Base-by-base conservation (phyloP, 306 rosid genomes). In the Benincasa hispida region DNA sequence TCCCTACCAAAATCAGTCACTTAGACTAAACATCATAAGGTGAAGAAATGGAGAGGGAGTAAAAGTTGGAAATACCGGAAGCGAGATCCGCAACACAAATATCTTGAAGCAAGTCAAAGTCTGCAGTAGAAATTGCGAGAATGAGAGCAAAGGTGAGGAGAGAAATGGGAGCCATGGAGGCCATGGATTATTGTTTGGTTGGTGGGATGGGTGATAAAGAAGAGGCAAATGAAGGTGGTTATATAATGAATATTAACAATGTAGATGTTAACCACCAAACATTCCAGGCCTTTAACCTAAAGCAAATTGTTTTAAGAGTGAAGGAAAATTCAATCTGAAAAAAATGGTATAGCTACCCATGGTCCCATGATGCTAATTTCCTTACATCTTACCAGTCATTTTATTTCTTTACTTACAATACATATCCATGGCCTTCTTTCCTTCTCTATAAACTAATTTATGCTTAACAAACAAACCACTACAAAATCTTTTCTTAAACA, bases 101-200 rank as follows among this genome's bases (percentile, higher is more conserved):
- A 37, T 94, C 98, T 86, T 94, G 98, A 83, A 94, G 95, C 80
- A 65, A 6, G 84, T 91, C 98, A 12, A 92, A 88, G 83, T 94
- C 98, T 78, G 97, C 88, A 22, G 84, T 63, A 48, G 81, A 51
- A 61, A 77, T 76, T 72, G 83, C 76, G 5, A 83, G 28, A 10
- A 66, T 37, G 30, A 66, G 5, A 18, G 30, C 18, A 66, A 66
- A 66, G 9, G 32, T 22, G 17, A 66, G 24, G 30, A 66, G 45
- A 34, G 51, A 66, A 34, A 66, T 66, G 14, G 73, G 50, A 66
- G 73, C 51, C 10, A 66, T 66, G 73, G 18, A 14, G 47, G 48
- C 35, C 35, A 32, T 32, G 35, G 35, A 4, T 32, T 32, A 32
- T 32, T 32, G 35, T 32, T 32, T 32, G 35, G 35, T 32, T 32